Conservation (phyloP, 345 rosid species). For the Hibiscus tridactylites region DNA sequence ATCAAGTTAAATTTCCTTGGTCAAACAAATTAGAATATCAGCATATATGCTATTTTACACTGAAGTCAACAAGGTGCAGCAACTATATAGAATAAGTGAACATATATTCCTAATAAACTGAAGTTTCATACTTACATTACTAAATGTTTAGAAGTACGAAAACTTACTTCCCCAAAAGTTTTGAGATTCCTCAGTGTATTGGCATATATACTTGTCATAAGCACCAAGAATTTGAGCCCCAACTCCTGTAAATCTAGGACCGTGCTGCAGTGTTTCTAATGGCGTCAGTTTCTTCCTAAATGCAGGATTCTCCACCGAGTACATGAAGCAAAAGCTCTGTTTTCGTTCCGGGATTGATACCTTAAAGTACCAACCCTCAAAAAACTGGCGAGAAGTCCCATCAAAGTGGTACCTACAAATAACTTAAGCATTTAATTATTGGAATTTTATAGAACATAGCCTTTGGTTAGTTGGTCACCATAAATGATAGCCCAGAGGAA, state of each 20-base stretch:
- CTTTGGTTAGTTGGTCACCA: background rate
- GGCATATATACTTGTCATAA: slow-evolving; percentile 71
- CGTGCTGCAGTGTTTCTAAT: slow-evolving; percentile 47
- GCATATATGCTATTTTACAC: background rate
- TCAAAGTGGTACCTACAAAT: slow-evolving; percentile 73
- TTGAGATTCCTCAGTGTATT: slow-evolving; percentile 50
- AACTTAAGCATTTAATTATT: background rate
- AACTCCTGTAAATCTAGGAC: slow-evolving; percentile 69
- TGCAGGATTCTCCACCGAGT: slow-evolving; percentile 79
- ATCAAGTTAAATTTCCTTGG: background rate
- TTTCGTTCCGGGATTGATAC: slow-evolving; percentile 72
- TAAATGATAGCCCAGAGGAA: background rate
- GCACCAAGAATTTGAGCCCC: slow-evolving; percentile 96
- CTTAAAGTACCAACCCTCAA: slow-evolving; percentile 95
- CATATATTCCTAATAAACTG: background rate
- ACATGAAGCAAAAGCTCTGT: slow-evolving; percentile 96
- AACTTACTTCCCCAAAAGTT: slow-evolving; percentile 93
- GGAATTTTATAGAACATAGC: background rate
- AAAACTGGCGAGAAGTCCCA: slow-evolving; percentile 61
- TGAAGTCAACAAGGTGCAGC: background rate
- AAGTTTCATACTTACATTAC: background rate
- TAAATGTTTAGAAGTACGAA: background rate
- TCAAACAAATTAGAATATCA: background rate
- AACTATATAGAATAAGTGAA: background rate
- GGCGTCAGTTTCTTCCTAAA: slow-evolving; percentile 43